These are phyloP conservation scores for Tausonia pullulans DNA, from an alignment of 1,284 basidiomycete species.

Conservation along the genomic window DNA sequence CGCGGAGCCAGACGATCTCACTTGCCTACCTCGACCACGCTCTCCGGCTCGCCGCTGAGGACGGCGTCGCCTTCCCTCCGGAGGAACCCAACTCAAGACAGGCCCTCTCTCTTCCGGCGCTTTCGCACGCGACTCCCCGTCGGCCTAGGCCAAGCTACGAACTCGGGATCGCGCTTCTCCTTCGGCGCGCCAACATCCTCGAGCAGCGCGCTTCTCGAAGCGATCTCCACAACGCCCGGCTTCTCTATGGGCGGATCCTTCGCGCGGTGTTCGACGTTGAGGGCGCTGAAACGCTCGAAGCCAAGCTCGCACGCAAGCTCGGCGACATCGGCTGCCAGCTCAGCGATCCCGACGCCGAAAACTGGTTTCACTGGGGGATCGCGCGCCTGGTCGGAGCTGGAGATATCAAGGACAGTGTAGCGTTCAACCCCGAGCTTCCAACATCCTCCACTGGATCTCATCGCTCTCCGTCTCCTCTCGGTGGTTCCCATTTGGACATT, in stretches of 20 bases:
- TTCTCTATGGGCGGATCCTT: constrained; percentile 50
- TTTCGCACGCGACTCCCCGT: background rate
- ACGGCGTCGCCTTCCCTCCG: background rate
- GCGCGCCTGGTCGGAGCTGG: constrained; percentile 17
- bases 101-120: background rate
- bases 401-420: constrained; percentile 13
- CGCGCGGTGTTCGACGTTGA: constrained; percentile 12
- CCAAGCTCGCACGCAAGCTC: constrained; percentile 29
- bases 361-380: constrained; percentile 33
- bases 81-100: too few relatives aligned
- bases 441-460: background rate
- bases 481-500: constrained; percentile 3
- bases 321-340: constrained; percentile 28
- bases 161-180: constrained; percentile 49
- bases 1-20: constrained; percentile 25
- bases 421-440: background rate
- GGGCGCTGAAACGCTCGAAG: constrained; percentile 7
- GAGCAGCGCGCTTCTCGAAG: constrained; percentile 54
- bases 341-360: constrained; percentile 23
- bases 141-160: constrained; percentile 21
- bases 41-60: constrained; percentile 5
- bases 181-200: constrained; percentile 51
- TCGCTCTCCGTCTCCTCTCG: constrained; percentile 4
- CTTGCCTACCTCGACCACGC: constrained; percentile 17
- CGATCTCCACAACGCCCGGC: constrained; percentile 47